phyloP scores from a whole-genome alignment of 345 rosid species.

The Ricinus communis region DNA sequence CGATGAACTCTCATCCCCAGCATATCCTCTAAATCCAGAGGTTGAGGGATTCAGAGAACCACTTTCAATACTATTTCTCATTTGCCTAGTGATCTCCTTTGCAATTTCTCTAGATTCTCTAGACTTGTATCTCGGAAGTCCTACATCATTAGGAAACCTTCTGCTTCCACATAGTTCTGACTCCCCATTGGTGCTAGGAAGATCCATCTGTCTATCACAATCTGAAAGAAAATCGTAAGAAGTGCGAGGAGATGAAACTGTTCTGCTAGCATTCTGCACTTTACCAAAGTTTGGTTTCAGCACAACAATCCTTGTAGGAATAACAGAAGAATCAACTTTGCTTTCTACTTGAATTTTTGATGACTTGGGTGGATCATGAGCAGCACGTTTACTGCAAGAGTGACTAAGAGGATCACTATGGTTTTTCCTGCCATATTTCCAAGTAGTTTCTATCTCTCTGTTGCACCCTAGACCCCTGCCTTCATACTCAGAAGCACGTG shows the following conservation, averaged over 20 bases:
- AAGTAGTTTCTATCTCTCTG: constrained; percentile 39
- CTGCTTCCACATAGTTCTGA: constrained; percentile 40
- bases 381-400: constrained; percentile 31
- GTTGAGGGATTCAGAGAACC: constrained; percentile 45
- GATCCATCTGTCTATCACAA: constrained; percentile 31
- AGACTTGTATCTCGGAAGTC: constrained; percentile 50
- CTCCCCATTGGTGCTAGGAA: constrained; percentile 42
- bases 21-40: constrained; percentile 61
- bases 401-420: constrained; percentile 31
- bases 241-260: constrained; percentile 47
- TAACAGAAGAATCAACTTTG: constrained; percentile 33
- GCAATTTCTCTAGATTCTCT: constrained; percentile 70
- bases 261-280: constrained; percentile 42
- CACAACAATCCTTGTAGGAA: constrained; percentile 83
- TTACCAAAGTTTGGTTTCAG: constrained; percentile 80
- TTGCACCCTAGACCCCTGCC: constrained; percentile 31
- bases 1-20: constrained; percentile 77
- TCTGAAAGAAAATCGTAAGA: constrained; percentile 52
- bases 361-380: constrained; percentile 34
- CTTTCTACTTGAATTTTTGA: constrained; percentile 42
- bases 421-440: constrained; percentile 30
- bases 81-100: constrained; percentile 59
- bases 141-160: constrained; percentile 43
- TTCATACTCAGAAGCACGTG: constrained; percentile 34
- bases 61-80: constrained; percentile 44